These are phyloP conservation scores for Earliella scabrosa DNA, from an alignment of 1,284 basidiomycete species.

Conservation along the genomic window DNA sequence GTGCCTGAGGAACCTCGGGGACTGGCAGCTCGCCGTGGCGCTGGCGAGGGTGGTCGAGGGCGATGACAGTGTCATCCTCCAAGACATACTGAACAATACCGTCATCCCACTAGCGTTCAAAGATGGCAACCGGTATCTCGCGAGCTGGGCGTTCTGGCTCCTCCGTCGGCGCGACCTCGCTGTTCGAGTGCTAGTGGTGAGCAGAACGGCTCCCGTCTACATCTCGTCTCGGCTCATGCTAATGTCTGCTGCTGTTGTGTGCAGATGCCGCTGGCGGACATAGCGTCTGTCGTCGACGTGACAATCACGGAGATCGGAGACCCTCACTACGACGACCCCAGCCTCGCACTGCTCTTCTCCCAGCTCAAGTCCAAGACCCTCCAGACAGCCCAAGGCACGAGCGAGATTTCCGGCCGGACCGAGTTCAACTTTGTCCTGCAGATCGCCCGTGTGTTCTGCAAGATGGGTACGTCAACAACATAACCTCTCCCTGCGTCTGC, in stretches of 20 bases:
- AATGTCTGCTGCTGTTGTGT: neutral
- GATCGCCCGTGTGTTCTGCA: slow-evolving; percentile 87
- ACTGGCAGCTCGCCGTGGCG: slow-evolving; percentile 90
- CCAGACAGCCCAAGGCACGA: slow-evolving; percentile 90
- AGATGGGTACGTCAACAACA: slow-evolving; percentile 76
- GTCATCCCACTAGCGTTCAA: slow-evolving; percentile 87
- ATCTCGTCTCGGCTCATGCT: too few relatives aligned
- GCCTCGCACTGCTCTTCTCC: slow-evolving; percentile 88
- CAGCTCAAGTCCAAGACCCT: slow-evolving; percentile 88
- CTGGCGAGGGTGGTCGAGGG: slow-evolving; percentile 86
- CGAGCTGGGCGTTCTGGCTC: slow-evolving; percentile 97
- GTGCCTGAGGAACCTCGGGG: slow-evolving; percentile 85
- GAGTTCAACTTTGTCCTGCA: slow-evolving; percentile 96
- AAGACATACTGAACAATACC: slow-evolving; percentile 69
- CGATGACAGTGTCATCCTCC: slow-evolving; percentile 81
- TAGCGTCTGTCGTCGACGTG: slow-evolving; percentile 61
- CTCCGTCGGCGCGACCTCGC: slow-evolving; percentile 85
- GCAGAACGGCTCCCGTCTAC: too few relatives aligned
- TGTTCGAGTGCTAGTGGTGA: slow-evolving; percentile 81
- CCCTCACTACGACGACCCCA: slow-evolving; percentile 90
- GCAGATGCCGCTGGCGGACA: slow-evolving; percentile 79
- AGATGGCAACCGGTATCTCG: slow-evolving; percentile 92
- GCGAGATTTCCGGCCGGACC: slow-evolving; percentile 82
- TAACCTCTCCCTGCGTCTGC: neutral
- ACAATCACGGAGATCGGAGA: slow-evolving; percentile 72